Evolutionary conservation across 2,329 filamentous ascomycete genomes (phyloP).

Genomic region (Cercospora citrullina): DNA sequence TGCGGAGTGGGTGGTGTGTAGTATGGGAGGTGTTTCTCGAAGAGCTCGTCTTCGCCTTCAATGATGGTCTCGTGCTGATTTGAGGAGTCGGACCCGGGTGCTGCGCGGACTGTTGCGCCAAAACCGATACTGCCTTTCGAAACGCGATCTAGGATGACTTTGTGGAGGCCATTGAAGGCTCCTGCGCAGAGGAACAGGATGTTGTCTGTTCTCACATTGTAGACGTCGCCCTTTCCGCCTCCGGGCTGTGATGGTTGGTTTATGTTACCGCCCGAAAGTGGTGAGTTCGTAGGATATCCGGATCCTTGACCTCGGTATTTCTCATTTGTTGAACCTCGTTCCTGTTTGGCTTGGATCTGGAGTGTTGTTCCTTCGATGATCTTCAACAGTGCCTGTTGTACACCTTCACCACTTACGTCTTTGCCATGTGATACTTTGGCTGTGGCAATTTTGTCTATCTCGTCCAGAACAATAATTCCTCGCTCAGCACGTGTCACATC

Average conservation of each 20-base stretch:
- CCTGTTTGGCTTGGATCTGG: constrained; percentile 84
- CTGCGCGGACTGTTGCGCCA: constrained; percentile 71
- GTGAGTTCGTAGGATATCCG: constrained; percentile 40
- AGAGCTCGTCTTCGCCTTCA: constrained; percentile 58
- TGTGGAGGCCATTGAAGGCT: constrained; percentile 90
- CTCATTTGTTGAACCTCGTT: constrained; percentile 47
- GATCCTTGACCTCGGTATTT: constrained; percentile 23
- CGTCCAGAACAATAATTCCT: constrained; percentile 93
- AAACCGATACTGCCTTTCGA: constrained; percentile 88
- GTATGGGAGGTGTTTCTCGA: constrained; percentile 50
- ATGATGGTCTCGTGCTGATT: constrained; percentile 59
- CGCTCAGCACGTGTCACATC: constrained; percentile 80
- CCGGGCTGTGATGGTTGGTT: constrained; percentile 28
- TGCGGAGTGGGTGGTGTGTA: constrained; percentile 40
- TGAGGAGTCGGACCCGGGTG: constrained; percentile 35
- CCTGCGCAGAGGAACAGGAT: constrained; percentile 97
- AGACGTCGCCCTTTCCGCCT: constrained; percentile 57
- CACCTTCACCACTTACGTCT: constrained; percentile 93
- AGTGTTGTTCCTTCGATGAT: constrained; percentile 95
- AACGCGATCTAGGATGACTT: constrained; percentile 81
- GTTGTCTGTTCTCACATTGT: constrained; percentile 85
- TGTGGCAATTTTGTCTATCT: constrained; percentile 95
- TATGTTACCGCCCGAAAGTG: constrained; percentile 40
- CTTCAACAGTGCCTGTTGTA: constrained; percentile 92
- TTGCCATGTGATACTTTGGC: constrained; percentile 84